Evolutionary conservation across 768 basidiomycete species (phyloP).

Genomic region (Mycena vulgaris): DNA sequence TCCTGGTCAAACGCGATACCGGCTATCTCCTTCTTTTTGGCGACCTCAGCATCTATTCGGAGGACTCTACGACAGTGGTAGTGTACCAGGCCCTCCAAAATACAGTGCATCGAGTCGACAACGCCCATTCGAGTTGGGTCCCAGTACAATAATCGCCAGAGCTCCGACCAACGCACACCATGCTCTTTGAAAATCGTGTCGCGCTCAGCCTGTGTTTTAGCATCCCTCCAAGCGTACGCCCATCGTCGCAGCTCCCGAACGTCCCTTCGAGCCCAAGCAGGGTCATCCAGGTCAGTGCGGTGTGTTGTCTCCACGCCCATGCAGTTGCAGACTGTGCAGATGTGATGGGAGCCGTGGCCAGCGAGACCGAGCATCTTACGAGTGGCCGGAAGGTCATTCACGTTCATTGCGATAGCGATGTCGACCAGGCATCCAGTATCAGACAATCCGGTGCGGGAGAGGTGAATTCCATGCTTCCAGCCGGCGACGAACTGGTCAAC

Average conservation of each 20-base stretch:
- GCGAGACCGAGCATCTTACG: conserved; percentile 45
- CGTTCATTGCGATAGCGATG: conserved; percentile 33
- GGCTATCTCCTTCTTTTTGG: conserved; percentile 28
- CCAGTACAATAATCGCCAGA: conserved; percentile 49
- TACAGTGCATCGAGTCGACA: conserved; percentile 51
- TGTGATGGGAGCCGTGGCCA: conserved; percentile 38
- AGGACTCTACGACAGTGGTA: conserved; percentile 39
- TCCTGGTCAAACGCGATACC: conserved; percentile 32
- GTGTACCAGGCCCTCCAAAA: conserved; percentile 42
- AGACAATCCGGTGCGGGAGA: conserved; percentile 33
- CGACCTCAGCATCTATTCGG: conserved; percentile 32
- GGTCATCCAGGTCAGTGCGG: conserved; percentile 32
- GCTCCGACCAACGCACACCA: conserved; percentile 46
- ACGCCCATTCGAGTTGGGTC: conserved; percentile 44
- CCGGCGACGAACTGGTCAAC: conserved; percentile 42
- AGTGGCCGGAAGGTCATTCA: conserved; percentile 50
- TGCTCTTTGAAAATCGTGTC: conserved; percentile 34
- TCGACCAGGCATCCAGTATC: not conserved
- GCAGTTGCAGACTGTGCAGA: conserved; percentile 47
- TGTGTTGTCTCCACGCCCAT: conserved; percentile 24
- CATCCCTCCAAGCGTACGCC: conserved; percentile 33
- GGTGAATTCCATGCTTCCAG: conserved; percentile 35
- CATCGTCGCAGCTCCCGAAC: conserved; percentile 28
- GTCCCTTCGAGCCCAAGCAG: conserved; percentile 32
- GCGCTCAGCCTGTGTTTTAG: conserved; percentile 28